phyloP scores from a whole-genome alignment of 495 filamentous ascomycete genomes.

The Xylaria cubensis region DNA sequence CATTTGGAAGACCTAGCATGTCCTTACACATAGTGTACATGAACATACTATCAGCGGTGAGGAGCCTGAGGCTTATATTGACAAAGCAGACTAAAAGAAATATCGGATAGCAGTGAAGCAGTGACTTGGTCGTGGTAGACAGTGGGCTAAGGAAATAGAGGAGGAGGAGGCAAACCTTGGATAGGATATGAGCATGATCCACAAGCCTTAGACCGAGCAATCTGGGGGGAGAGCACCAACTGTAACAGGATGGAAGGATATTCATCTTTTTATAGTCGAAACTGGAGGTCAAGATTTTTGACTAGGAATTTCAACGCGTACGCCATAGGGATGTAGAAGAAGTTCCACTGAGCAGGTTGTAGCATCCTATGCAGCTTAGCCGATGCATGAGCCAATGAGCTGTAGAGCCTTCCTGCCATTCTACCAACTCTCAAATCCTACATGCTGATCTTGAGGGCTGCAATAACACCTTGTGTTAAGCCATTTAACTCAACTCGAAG shows the following conservation, averaged over 20 bases:
- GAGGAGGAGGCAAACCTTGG: background rate
- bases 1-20: background rate
- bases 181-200: background rate
- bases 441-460: conserved; percentile 20
- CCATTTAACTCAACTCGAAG: background rate
- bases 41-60: background rate
- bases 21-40: background rate
- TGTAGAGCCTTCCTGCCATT: conserved; percentile 2
- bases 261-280: conserved; percentile 2
- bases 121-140: background rate
- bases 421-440: conserved; percentile 8
- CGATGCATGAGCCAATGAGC: conserved; percentile 27
- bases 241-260: background rate
- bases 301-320: background rate
- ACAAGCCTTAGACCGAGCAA: background rate
- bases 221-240: background rate
- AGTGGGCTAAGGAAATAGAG: background rate
- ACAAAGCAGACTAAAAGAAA: background rate
- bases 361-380: conserved; percentile 14
- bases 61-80: background rate
- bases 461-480: conserved; percentile 13
- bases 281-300: conserved; percentile 1
- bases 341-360: conserved; percentile 7
- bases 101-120: background rate
- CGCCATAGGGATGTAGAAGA: background rate